Base-by-base conservation (phyloP, 768 basidiomycete species). In the Russula virescens region DNA sequence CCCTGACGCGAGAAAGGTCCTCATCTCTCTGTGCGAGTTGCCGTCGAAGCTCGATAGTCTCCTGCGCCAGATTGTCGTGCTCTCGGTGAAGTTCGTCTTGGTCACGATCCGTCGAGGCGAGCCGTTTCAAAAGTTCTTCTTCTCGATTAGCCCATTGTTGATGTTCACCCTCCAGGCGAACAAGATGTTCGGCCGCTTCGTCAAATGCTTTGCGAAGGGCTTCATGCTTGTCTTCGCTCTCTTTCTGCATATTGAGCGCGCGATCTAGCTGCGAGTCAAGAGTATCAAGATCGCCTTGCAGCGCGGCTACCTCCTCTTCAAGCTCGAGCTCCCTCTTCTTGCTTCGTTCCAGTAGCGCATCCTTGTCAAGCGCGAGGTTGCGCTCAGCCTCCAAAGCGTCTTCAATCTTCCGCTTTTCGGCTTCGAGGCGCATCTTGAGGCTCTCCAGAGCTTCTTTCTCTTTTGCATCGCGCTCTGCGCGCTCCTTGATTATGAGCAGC, bases 231-330 rank as follows among this genome's bases (percentile, higher is more conserved):
- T 89, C 87, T 63, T 93, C 89, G 47, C 81, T 84, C 67, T 90
- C 85, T 72, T 87, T 90, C 73, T 92, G 89, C 47, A 87, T 78
- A 43, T 82, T 80, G 70, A 94, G 78, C 0, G 89, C 87, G 9
- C 88, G 82, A 60, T 91, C 91, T 10, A 96, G 80, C 69, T 98
- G 93, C 4, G 86, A 87, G 68, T 95, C 92, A 14, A 96, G 78
- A 2, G 84, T 80, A 60, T 94, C 91, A 49, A 96, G 79, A 69
- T 98, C 95, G 3, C 79, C 78, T 68, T 97, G 92, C 23, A 97
- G 74, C 1, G 86, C 83, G 2, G 77, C 76, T 16, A 95, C 81
- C 68, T 95, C 94, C 58, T 97, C 94, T 71, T 93, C 87, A 2
- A 98, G 79, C 62, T 92, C 87, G 34, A 79, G 79, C 72, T 96